Base-by-base conservation (phyloP, 805 yeast genomes). In the Yarrowia sp. region DNA sequence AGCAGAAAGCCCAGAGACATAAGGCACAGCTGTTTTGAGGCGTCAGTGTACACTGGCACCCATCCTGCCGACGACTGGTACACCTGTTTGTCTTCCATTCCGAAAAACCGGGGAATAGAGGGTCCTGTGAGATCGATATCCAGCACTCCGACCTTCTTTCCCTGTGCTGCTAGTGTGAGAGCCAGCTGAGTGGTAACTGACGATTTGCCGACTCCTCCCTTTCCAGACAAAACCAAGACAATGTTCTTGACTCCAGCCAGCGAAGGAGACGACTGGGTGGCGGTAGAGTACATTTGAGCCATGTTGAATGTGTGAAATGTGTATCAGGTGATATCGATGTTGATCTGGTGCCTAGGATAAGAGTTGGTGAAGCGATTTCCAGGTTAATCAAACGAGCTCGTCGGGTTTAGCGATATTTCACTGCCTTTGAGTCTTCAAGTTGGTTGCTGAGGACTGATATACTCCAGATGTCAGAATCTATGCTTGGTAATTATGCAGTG, bases 91-190 rank as follows among this genome's bases (percentile, higher is more conserved):
- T 79, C 78, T 76, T 95, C 99, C 10, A 92, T 83, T 0, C 98
- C 98, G 80, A 95, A 92, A 97, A 95, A 92, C 65, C 99, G 82
- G 2, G 99, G 99, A 45, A 92, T 80, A 0, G 98, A 93, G 0
- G 99, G 99, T 0, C 99, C 99, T 0, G 99, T 95, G 52, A 95
- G 81, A 80, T 95, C 99, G 22, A 95, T 92, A 76, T 95, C 99
- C 32, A 95, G 80, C 0, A 95, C 97, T 1, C 99, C 99, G n/a
- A 95, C 97, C 73, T 84, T 88, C 74, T 77, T 86, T 2, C 95
- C 97, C 75, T 84, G 81, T 14, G 82, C 79, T 7, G 88, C 91
- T 40, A 95, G 81, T 0, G 93, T 83, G n/a, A 95, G 82, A 0
- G 98, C 98, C 1, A 92, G 82, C 76, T 95, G 99, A 0, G 97